Base-by-base conservation (phyloP, 805 yeast genomes). In the Debaryomyces maramus region DNA sequence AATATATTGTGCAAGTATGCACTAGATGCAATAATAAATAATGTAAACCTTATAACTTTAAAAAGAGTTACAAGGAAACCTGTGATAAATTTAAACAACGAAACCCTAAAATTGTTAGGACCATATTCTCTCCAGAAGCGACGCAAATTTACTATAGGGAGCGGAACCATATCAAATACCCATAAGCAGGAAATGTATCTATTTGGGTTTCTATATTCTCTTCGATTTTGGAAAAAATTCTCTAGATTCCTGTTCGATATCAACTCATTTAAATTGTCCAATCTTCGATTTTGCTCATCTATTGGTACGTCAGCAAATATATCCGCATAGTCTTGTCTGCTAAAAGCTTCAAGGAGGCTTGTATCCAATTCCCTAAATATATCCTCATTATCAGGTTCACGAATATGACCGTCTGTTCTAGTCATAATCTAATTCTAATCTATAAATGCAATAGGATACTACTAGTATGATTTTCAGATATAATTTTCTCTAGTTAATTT, bases 321-420 rank as follows among this genome's bases (percentile, higher is more conserved):
- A 8, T 41, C 47, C 26, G 41, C 46, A 14, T 40, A 14, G 18
- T 46, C 52, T 22, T 47, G 44, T 11, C 51, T 36, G 15, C 43
- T 47, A 36, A 56, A 51, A 19, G 54, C 32, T 15, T 58, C 60
- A 3, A 49, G 33, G 1, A 55, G 45, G n/a, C 48, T 51, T 18
- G 44, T 33, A 28, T 56, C 58, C 16, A 58, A 43, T 36, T 51
- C 51, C 24, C 47, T 39, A 36, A 58, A 53, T 11, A 55, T 46
- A 44, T 56, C 60, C 11, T 51, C 17, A 6, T 41, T 35, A 16
- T 37, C 36, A 8, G 13, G 13, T 6, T 6, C 4, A 24, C 13
- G 15, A 24, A 24, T 24, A 24, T 24, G 4, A n/a, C 13, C 28
- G 13, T 24, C 28, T 10, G n/a, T n/a, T n/a, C n/a, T n/a, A n/a